These are phyloP conservation scores for Arthrobotrys conoides DNA, from an alignment of 2,329 filamentous ascomycete species.

Conservation along the genomic window DNA sequence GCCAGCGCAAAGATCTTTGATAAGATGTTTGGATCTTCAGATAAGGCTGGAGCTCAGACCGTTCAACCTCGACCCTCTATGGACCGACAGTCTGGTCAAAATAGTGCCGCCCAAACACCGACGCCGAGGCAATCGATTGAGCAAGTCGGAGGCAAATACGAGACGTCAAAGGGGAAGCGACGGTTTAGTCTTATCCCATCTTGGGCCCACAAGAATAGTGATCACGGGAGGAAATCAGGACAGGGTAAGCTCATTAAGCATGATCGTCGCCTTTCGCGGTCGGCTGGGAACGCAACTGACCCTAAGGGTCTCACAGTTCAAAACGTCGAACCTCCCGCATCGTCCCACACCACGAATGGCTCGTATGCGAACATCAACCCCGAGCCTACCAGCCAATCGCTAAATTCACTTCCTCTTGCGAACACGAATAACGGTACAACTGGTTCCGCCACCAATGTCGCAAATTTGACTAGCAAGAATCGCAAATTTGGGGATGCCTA, in stretches of 20 bases:
- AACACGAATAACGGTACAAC: slow-evolving; percentile 68
- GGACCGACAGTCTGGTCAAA: slow-evolving; percentile 67
- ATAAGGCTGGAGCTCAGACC: slow-evolving; percentile 53
- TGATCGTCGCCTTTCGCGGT: slow-evolving; percentile 60
- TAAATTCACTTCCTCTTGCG: slow-evolving; percentile 49
- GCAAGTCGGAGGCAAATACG: slow-evolving; percentile 78
- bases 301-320: slow-evolving; percentile 55
- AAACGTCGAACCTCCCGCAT: slow-evolving; percentile 45
- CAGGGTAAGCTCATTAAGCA: slow-evolving; percentile 61
- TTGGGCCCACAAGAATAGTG: slow-evolving; percentile 65
- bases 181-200: slow-evolving; percentile 80
- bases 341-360: slow-evolving; percentile 52
- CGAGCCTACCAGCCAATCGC: slow-evolving; percentile 65
- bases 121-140: slow-evolving; percentile 78
- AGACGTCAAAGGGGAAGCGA: slow-evolving; percentile 55
- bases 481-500: slow-evolving; percentile 90
- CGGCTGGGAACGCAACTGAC: slow-evolving; percentile 59
- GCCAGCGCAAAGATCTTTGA: slow-evolving; percentile 75
- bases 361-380: slow-evolving; percentile 63
- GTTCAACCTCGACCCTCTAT: slow-evolving; percentile 58
- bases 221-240: slow-evolving; percentile 60
- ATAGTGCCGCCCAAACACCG: slow-evolving; percentile 65
- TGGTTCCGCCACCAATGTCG: slow-evolving; percentile 67
- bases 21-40: slow-evolving; percentile 61
- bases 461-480: slow-evolving; percentile 83